Evolutionary conservation across 73 alveolate genomes (phyloP), one percentile per base, ranked within the genome.

Genomic region (Paramecium primaurelia): DNA sequence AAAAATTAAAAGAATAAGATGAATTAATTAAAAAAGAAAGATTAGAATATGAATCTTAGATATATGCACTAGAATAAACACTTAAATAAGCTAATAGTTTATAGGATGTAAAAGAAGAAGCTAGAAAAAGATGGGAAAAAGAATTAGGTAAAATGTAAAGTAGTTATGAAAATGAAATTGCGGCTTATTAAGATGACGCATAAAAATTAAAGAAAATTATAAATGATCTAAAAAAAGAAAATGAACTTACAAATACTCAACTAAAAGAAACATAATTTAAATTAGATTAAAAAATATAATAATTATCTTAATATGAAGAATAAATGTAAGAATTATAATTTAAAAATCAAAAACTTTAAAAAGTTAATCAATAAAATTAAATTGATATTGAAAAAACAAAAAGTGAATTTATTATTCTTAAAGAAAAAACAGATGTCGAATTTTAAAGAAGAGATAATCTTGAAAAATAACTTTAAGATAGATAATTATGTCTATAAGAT

Each of bases 341-440:
- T 6, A 42, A 47, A 80, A 45, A 80, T 80, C 26, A 16, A 34
- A 80, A 80, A 80, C 45, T 80, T 5, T 38, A 20, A 12, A 80
- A 80, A 47, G 28, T 45, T 38, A 80, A 80, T 49, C 44, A 80
- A 20, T 80, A 42, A 80, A 80, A 45, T 26, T 22, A 47, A 12
- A 80, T 20, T 80, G 91, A 80, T 44, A 80, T 80, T 20, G 91
- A 80, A 26, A 80, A 80, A 80, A 49, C 91, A 6, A 80, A 80
- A 47, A 80, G 64, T 42, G 91, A 80, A 80, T 80, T 80, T 7
- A 45, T 80, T 42, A 26, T 80, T 22, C 38, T 80, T 3, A 80
- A 44, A 44, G 91, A 80, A 20, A 80, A 49, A 49, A 80, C 71
- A 40, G 91, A 80, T 80, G 1, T 32, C 4, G 91, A 80, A 80